Conservation (phyloP, 2,329 filamentous ascomycete genomes). For the Acrodontium crateriforme region DNA sequence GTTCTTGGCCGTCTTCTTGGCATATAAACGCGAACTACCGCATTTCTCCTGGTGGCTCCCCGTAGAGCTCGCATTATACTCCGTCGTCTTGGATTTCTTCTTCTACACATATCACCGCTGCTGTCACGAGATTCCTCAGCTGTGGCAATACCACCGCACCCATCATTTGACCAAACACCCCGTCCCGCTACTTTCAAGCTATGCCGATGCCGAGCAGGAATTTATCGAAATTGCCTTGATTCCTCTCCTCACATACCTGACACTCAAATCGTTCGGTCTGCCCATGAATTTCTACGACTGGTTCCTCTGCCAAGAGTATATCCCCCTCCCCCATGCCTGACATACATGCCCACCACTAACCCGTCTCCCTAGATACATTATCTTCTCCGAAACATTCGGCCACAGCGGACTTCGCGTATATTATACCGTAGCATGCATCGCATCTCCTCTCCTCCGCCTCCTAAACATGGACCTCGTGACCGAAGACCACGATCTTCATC, state of each 20-base stretch:
- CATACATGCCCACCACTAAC: too few relatives aligned
- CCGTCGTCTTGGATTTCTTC: slow-evolving; percentile 31
- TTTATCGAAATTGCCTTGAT: slow-evolving; percentile 28
- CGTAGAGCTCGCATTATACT: slow-evolving; percentile 26
- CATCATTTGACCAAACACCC: slow-evolving; percentile 33
- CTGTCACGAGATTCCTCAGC: slow-evolving; percentile 25
- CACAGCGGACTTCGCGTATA: slow-evolving; percentile 27
- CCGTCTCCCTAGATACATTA: slow-evolving; percentile 15
- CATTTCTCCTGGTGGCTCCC: slow-evolving; percentile 20
- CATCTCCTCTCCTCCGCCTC: slow-evolving; percentile 21
- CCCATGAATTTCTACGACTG: slow-evolving; percentile 33
- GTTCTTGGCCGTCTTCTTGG: slow-evolving; percentile 24
- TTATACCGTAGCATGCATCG: slow-evolving; percentile 19
- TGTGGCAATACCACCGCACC: slow-evolving; percentile 31
- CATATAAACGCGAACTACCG: slow-evolving; percentile 13
- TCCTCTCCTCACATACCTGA: slow-evolving; percentile 25
- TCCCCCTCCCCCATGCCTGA: too few relatives aligned
- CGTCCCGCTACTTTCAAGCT: slow-evolving; percentile 26
- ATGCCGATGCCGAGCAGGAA: slow-evolving; percentile 29
- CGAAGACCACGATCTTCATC: slow-evolving; percentile 28
- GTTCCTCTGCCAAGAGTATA: slow-evolving; percentile 32
- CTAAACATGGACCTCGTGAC: slow-evolving; percentile 25
- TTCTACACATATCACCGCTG: slow-evolving; percentile 30
- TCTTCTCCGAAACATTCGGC: slow-evolving; percentile 25
- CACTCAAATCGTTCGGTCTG: slow-evolving; percentile 22